Evolutionary conservation across 352 stramenopile species (phyloP), one percentile per base, ranked within the genome.

Genomic region (Albugo laibachii): DNA sequence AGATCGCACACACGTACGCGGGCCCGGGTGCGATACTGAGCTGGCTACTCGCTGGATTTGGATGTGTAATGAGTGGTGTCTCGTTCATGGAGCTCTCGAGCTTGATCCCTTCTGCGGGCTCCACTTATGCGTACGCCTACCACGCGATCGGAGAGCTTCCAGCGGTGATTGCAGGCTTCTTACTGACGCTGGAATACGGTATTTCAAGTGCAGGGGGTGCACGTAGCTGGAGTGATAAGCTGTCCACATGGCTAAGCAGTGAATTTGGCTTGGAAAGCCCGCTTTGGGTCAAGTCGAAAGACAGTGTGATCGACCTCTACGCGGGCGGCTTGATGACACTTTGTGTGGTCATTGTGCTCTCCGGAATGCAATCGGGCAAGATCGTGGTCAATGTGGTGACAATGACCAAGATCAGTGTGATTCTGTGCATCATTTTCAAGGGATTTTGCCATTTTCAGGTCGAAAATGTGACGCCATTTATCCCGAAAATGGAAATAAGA

Each of bases 101-200:
- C 21, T 58, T 79, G 35, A 84, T 97, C 42, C 87, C 88, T 13
- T 91, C 69, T 10, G 65, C 83, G 0, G 91, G 91, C 0, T 92
- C 69, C 50, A 95, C 83, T 6, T 97, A 97, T 52, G 79, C 83
- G 10, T 97, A 96, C 60, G 66, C 87, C 0, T 97, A 95, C 54
- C 80, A 95, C 48, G 69, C 83, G 0, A 61, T 97, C 14, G 88
- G 91, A 1, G 92, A 97, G 56, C 60, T 97, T 2, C 81, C 85
- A 1, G 92, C 92, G 5, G 66, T 96, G 43, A 46, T 96, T 40
- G 84, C 86, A 0, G 88, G 72, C 2, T 89, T 79, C 13, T 55
- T 92, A 24, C 59, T 97, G 20, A 95, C 84, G 20, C 66, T 97
- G 42, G 91, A 97, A 67, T 97, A 97, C 66, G 75, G 83, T 31